phyloP scores from a whole-genome alignment of 2,329 filamentous ascomycete genomes.

The Fusarium torreyae region DNA sequence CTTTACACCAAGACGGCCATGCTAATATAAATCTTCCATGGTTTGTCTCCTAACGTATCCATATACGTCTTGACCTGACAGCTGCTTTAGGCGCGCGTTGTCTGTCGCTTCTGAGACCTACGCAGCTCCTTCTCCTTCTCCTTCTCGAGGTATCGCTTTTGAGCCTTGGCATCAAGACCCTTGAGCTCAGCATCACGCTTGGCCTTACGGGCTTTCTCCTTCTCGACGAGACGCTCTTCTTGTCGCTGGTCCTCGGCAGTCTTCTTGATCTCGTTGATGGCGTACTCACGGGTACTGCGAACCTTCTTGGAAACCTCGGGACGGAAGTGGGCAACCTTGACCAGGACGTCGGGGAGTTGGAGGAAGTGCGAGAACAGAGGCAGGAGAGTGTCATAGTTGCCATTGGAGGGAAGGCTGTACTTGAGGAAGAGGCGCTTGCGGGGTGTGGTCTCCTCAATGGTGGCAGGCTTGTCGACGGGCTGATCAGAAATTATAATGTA shows the following conservation, averaged over 20 bases:
- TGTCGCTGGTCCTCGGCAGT: constrained; percentile 84
- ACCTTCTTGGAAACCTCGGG: constrained; percentile 91
- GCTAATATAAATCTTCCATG: constrained; percentile 19
- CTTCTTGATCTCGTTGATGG: constrained; percentile 84
- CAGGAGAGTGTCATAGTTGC: constrained; percentile 75
- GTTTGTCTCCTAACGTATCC: background rate
- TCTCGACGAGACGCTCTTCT: constrained; percentile 80
- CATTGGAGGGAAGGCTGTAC: constrained; percentile 76
- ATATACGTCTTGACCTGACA: constrained; percentile 2
- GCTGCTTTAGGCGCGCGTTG: constrained; percentile 62
- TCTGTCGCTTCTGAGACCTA: constrained; percentile 69
- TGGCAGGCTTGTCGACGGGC: constrained; percentile 87
- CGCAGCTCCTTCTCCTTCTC: constrained; percentile 82
- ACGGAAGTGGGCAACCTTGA: constrained; percentile 84
- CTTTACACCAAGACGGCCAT: constrained; percentile 31
- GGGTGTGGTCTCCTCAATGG: constrained; percentile 84
- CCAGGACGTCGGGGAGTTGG: constrained; percentile 86
- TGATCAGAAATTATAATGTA: constrained; percentile 93
- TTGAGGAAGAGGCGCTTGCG: constrained; percentile 90
- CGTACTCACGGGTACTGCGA: constrained; percentile 82
- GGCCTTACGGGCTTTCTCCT: constrained; percentile 85
- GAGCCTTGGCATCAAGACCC: constrained; percentile 82
- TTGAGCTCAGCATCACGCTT: constrained; percentile 89
- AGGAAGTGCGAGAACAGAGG: constrained; percentile 87
- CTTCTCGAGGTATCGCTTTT: constrained; percentile 87